phyloP scores from a whole-genome alignment of 768 basidiomycete species.

The Strobilomyces confusus region DNA sequence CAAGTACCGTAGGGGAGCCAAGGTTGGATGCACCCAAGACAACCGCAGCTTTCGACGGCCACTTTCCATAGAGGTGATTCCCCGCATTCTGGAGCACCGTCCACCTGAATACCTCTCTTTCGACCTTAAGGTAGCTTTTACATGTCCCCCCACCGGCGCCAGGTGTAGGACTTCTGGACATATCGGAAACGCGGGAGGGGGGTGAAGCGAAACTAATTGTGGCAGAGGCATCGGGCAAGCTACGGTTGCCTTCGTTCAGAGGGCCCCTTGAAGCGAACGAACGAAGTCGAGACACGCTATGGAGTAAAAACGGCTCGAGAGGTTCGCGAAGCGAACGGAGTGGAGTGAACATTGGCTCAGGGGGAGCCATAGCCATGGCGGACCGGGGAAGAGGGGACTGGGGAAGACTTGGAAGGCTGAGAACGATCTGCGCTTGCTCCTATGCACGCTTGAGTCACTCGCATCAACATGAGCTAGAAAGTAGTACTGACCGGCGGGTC shows the following conservation, averaged over 20 bases:
- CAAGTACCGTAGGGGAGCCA: constrained; percentile 75
- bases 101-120: constrained; percentile 73
- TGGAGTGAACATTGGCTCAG: constrained; percentile 11
- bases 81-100: constrained; percentile 58
- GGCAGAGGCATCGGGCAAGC: constrained; percentile 41
- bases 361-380: constrained; percentile 36
- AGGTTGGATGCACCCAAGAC: constrained; percentile 54
- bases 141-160: constrained; percentile 30
- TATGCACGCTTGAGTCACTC: constrained; percentile 24
- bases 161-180: constrained; percentile 66
- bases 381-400: constrained; percentile 34
- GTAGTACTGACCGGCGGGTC: constrained; percentile 31
- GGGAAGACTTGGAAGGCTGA: constrained; percentile 38
- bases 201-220: constrained; percentile 48
- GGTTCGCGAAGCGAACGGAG: not conserved
- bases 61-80: constrained; percentile 49
- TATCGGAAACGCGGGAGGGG: constrained; percentile 63
- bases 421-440: constrained; percentile 35
- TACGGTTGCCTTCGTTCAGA: constrained; percentile 40
- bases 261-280: constrained; percentile 54
- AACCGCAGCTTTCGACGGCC: constrained; percentile 55
- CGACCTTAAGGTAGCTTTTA: constrained; percentile 21
- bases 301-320: constrained; percentile 61
- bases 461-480: constrained; percentile 16
- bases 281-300: constrained; percentile 75